Conservation (phyloP, 2,329 filamentous ascomycete genomes). For the Penicillium sp. region DNA sequence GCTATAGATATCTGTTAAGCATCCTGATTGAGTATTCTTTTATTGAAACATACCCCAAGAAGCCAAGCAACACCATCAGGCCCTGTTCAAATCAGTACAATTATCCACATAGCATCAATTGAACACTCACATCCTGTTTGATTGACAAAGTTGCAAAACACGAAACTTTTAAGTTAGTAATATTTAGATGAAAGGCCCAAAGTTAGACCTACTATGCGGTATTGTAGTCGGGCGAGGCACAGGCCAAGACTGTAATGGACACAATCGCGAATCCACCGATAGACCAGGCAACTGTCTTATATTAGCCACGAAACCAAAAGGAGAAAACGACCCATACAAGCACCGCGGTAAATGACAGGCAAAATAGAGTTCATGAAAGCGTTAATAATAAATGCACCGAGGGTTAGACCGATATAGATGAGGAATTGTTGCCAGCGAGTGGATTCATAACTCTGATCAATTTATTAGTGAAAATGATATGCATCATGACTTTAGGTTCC, state of each 20-base stretch:
- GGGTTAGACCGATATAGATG: slow-evolving; percentile 65
- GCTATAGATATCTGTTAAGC: slow-evolving; percentile 6
- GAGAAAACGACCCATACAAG: slow-evolving; percentile 40
- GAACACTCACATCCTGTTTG: slow-evolving; percentile 55
- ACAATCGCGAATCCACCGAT: slow-evolving; percentile 68
- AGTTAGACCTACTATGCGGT: slow-evolving; percentile 53
- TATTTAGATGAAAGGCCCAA: slow-evolving; percentile 24
- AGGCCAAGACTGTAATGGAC: slow-evolving; percentile 67
- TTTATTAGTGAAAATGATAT: not conserved
- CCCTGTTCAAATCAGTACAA: slow-evolving; percentile 33
- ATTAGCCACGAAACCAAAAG: slow-evolving; percentile 2
- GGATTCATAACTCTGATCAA: slow-evolving; percentile 53
- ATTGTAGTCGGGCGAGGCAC: slow-evolving; percentile 65
- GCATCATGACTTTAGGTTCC: not conserved
- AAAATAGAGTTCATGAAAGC: slow-evolving; percentile 64
- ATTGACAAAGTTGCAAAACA: slow-evolving; percentile 69
- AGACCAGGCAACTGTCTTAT: slow-evolving; percentile 60
- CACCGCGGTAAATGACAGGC: slow-evolving; percentile 65
- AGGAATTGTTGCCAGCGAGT: slow-evolving; percentile 71
- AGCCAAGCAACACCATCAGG: slow-evolving; percentile 61
- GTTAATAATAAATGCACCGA: slow-evolving; percentile 64
- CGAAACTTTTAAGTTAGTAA: slow-evolving; percentile 22
- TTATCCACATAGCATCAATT: too few relatives aligned
- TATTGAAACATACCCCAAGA: slow-evolving; percentile 37
- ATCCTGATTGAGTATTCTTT: not conserved